Base-by-base conservation (phyloP, 2,329 filamentous ascomycete species). In the Metarhizium album region DNA sequence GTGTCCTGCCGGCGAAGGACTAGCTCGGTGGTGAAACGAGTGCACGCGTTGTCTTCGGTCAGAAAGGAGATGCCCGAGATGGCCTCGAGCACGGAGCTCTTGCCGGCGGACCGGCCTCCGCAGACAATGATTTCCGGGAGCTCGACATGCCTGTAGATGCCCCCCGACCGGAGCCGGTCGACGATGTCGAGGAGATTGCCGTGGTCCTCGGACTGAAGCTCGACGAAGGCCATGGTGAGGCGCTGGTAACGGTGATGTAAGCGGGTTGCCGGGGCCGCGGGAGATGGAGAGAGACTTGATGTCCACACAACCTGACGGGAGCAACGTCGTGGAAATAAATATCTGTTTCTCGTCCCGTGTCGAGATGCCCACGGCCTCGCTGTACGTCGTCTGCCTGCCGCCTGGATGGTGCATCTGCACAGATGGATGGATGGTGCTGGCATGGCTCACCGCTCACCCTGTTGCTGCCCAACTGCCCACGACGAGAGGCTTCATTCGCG, bases 61-160 rank as follows among this genome's bases (percentile, higher is more conserved):
- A 80, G 80, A 54, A 86, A 85, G 0, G 72, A 70, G 2, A 85
- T 71, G 3, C 78, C 73, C 0, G 81, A 82, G 38, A 86, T 78
- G 1, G 79, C 81, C 57, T 85, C 79, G 0, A 86, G 72, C 0
- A 84, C 78, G 0, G 80, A 83, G 51, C 77, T 82, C 60, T 86
- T 86, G 3, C 81, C 82, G 1, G 75, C 74, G 0, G 75, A 81
- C 56, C 83, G 79, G 52, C 83, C 75, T 2, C 82, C 80, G 47
- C 74, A 79, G 13, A 83, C 79, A 27, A 83, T 74, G 51, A 75
- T 72, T 54, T 74, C 65, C 0, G 72, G 73, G 0, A 74, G 61
- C 14, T 67, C 66, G 16, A 75, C 62, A 52, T 57, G 50, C 14
- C 43, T 40, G 35, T 50, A 51, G 24, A 58, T 52, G 14, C 53